Conservation (phyloP, 768 basidiomycete genomes). For the Podaxis sp. region DNA sequence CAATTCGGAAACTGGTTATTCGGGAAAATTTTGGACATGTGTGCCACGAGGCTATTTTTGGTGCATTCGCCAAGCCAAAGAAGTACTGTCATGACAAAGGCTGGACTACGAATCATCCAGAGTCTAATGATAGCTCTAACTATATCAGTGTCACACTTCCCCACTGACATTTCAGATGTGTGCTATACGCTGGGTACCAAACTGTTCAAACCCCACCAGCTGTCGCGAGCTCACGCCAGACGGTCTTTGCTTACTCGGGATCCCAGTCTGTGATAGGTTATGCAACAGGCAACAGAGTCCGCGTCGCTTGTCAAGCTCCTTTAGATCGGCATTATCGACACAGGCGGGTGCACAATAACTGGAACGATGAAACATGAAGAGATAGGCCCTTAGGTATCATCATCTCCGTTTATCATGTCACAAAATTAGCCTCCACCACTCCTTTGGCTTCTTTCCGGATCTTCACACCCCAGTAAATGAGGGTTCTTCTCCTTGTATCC, state of each 20-base stretch:
- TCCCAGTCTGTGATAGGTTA: background rate
- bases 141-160: slow-evolving; percentile 1
- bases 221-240: background rate
- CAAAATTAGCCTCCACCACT: background rate
- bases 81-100: slow-evolving; percentile 2
- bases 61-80: slow-evolving; percentile 1
- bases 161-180: background rate
- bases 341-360: background rate
- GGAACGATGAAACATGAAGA: background rate
- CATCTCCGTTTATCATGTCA: slow-evolving; percentile 1
- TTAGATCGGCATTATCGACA: background rate
- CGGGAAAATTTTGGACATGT: background rate
- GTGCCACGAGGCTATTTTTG: background rate
- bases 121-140: slow-evolving; percentile 1
- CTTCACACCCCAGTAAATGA: slow-evolving; percentile 2
- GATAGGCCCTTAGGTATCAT: background rate
- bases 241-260: background rate
- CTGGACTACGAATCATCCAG: background rate
- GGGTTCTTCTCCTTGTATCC: background rate
- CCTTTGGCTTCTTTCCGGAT: background rate
- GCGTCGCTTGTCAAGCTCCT: background rate
- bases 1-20: background rate
- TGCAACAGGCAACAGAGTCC: background rate
- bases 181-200: background rate
- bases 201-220: background rate